Percentiles rank a stretch among this genome's conserved stretches.
These are phyloP conservation scores for Arthrobotrys musiformis DNA, from an alignment of 2,329 filamentous ascomycete genomes.

Conservation along the genomic window DNA sequence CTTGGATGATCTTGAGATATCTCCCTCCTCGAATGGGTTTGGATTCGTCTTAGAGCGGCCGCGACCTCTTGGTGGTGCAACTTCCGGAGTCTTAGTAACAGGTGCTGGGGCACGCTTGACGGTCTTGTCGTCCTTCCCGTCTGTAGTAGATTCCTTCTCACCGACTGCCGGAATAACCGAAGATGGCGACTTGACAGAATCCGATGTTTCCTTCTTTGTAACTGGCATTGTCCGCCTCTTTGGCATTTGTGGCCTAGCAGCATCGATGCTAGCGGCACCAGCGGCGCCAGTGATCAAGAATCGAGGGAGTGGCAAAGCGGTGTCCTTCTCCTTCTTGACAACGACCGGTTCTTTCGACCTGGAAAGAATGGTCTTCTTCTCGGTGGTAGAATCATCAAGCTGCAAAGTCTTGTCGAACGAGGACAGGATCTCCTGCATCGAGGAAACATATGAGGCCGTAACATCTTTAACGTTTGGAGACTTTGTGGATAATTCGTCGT, in stretches of 20 bases:
- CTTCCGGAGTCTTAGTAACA: not conserved
- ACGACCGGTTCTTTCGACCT: conserved; percentile 17
- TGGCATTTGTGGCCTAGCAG: conserved; percentile 17
- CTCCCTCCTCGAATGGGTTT: conserved; percentile 50
- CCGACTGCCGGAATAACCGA: conserved; percentile 38
- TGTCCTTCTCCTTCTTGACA: conserved; percentile 55
- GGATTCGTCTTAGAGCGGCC: conserved; percentile 52
- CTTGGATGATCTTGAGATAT: conserved; percentile 47
- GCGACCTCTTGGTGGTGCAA: conserved; percentile 27
- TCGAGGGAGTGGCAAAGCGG: conserved; percentile 48
- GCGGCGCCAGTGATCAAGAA: conserved; percentile 50
- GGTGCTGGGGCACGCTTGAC: conserved; percentile 30
- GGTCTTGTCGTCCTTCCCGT: conserved; percentile 45
- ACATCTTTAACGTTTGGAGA: conserved; percentile 43
- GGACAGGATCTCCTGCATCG: conserved; percentile 54
- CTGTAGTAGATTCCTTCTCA: conserved; percentile 48
- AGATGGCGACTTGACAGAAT: conserved; percentile 50
- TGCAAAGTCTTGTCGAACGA: conserved; percentile 53
- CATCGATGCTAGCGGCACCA: conserved; percentile 34
- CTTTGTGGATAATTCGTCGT: conserved; percentile 43
- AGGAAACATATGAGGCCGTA: conserved; percentile 54
- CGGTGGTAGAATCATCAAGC: conserved; percentile 31
- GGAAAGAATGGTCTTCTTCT: conserved; percentile 47
- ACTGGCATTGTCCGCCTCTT: conserved; percentile 45
- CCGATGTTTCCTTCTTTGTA: conserved; percentile 32